Evolutionary conservation across 1,284 basidiomycete genomes (phyloP).

Genomic region (Rhizoctonia solani): DNA sequence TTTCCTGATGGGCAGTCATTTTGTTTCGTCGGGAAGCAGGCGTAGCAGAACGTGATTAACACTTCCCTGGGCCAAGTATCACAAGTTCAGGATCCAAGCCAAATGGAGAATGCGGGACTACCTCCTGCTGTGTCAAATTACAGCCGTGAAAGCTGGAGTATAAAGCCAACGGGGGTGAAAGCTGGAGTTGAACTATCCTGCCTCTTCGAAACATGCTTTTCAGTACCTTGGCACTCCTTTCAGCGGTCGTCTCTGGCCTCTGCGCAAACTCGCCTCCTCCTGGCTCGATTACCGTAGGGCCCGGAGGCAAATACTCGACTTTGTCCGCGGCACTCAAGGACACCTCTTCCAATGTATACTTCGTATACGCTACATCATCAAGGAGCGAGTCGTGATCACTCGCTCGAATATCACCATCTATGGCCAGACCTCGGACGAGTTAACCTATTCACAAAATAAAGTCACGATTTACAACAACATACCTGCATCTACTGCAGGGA

Average conservation of each 20-base stretch:
- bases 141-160: too few relatives aligned
- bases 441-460: slow-evolving; percentile 29
- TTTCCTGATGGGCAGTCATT: too few relatives aligned
- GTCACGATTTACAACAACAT: slow-evolving; percentile 29
- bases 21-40: too few relatives aligned
- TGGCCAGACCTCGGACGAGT: slow-evolving; percentile 35
- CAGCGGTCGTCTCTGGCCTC: background rate
- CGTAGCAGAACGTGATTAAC: too few relatives aligned
- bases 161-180: too few relatives aligned
- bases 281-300: slow-evolving; percentile 25
- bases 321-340: slow-evolving; percentile 36
- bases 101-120: background rate
- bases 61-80: background rate
- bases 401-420: slow-evolving; percentile 38
- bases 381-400: slow-evolving; percentile 37
- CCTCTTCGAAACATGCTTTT: background rate
- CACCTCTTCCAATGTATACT: slow-evolving; percentile 36
- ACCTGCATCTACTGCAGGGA: slow-evolving; percentile 10
- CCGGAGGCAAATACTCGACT: slow-evolving; percentile 38
- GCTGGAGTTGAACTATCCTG: too few relatives aligned
- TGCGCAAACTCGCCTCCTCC: slow-evolving; percentile 21
- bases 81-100: background rate
- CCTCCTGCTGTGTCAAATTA: too few relatives aligned
- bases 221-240: background rate
- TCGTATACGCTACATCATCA: slow-evolving; percentile 35